These are phyloP conservation scores for Kernera saxatilis DNA, from an alignment of 345 rosid genomes.

Conservation along the genomic window DNA sequence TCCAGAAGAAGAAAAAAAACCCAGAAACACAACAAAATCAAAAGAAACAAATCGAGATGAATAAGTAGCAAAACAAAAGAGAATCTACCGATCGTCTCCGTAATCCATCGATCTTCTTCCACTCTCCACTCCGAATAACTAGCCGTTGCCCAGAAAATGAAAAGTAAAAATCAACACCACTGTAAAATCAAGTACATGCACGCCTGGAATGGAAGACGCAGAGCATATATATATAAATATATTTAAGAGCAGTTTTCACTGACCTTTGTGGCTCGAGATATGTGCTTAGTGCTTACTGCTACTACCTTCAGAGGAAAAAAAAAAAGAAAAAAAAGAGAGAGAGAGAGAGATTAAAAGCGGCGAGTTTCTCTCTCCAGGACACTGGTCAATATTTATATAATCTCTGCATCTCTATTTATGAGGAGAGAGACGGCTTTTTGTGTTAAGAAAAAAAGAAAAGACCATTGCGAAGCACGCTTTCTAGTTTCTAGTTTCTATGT, in stretches of 20 bases:
- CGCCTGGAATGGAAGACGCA: background rate
- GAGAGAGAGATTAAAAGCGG: slow-evolving; percentile 11
- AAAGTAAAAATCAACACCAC: background rate
- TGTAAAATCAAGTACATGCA: slow-evolving; percentile 4
- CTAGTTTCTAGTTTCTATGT: slow-evolving; percentile 14
- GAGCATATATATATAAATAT: background rate
- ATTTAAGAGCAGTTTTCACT: background rate
- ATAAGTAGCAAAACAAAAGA: background rate
- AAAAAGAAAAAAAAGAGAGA: background rate
- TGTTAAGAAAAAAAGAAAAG: background rate
- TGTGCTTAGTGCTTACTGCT: slow-evolving; percentile 21
- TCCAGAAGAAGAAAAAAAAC: background rate
- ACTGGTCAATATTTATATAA: slow-evolving; percentile 22
- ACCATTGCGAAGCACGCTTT: slow-evolving; percentile 36
- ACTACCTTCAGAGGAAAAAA: background rate
- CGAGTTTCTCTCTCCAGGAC: slow-evolving; percentile 23
- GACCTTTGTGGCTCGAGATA: slow-evolving; percentile 20
- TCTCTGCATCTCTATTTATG: slow-evolving; percentile 14
- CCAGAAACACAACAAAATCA: background rate
- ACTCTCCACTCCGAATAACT: background rate
- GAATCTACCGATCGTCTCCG: slow-evolving; percentile 33
- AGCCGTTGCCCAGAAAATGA: slow-evolving; percentile 33
- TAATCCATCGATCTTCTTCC: slow-evolving; percentile 37
- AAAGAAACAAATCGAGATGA: slow-evolving; percentile 1
- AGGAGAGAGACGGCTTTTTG: background rate